These are phyloP conservation scores for Fereydounia khargensis DNA, from an alignment of 1,284 basidiomycete genomes.

Conservation along the genomic window DNA sequence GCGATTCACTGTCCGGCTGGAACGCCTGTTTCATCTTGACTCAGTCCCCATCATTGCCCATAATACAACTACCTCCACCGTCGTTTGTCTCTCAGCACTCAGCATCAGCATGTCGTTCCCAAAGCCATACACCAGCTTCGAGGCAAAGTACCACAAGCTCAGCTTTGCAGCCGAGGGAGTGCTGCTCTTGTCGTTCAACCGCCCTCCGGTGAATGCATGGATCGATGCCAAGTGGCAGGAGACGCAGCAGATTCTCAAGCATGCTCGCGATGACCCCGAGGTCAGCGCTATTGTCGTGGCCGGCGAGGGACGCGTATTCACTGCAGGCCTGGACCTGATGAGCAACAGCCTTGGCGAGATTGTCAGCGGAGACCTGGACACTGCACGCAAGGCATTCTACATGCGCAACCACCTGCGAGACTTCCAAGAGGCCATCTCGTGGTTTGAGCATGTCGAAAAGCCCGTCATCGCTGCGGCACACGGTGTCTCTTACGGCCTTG, in stretches of 20 bases:
- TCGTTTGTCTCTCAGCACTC: no score
- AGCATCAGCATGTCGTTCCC: slow-evolving; percentile 24
- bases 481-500: slow-evolving; percentile 74
- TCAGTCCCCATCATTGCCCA: no score
- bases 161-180: slow-evolving; percentile 36
- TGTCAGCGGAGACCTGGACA: slow-evolving; percentile 30
- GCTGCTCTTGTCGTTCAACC: slow-evolving; percentile 45
- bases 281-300: slow-evolving; percentile 53
- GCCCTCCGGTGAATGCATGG: slow-evolving; percentile 52
- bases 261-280: slow-evolving; percentile 35
- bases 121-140: slow-evolving; percentile 19
- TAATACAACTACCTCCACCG: no score
- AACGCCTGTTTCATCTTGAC: no score
- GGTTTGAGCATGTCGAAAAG: slow-evolving; percentile 67
- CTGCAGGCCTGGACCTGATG: slow-evolving; percentile 54
- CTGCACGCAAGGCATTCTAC: slow-evolving; percentile 41
- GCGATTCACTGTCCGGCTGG: no score
- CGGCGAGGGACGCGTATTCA: slow-evolving; percentile 52
- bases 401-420: slow-evolving; percentile 49
- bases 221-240: slow-evolving; percentile 50
- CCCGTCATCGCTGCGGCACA: slow-evolving; percentile 84
- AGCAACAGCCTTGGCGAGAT: slow-evolving; percentile 13
- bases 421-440: slow-evolving; percentile 52
- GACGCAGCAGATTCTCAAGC: slow-evolving; percentile 38
- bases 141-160: slow-evolving; percentile 37